Conservation (phyloP, 345 rosid genomes). For the Gossypium sturtianum region DNA sequence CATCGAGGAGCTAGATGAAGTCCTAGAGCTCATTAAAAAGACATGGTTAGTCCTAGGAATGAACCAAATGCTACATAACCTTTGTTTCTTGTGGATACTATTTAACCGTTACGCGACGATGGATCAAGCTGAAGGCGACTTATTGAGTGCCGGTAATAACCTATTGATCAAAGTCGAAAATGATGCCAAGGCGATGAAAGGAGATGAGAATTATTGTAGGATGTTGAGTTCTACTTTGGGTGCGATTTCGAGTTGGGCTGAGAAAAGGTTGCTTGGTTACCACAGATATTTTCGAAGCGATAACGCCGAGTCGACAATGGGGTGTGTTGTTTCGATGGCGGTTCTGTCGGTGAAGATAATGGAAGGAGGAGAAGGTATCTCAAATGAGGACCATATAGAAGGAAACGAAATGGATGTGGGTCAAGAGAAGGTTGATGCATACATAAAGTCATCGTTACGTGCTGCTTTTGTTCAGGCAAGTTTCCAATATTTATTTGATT, state of each 20-base stretch:
- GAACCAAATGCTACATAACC: slow-evolving; percentile 66
- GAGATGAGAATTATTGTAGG: slow-evolving; percentile 49
- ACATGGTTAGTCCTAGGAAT: slow-evolving; percentile 87
- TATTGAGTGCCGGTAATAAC: slow-evolving; percentile 68
- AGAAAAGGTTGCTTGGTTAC: slow-evolving; percentile 72
- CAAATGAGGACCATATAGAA: slow-evolving; percentile 57
- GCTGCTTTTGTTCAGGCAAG: slow-evolving; percentile 81
- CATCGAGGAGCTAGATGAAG: slow-evolving; percentile 85
- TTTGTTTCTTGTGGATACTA: slow-evolving; percentile 83
- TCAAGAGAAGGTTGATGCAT: slow-evolving; percentile 59
- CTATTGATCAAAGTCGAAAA: slow-evolving; percentile 63
- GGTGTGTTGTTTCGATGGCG: slow-evolving; percentile 58
- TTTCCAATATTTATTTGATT: slow-evolving; percentile 9
- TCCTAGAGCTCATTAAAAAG: slow-evolving; percentile 81
- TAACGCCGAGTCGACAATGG: slow-evolving; percentile 57
- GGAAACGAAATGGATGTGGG: slow-evolving; percentile 50
- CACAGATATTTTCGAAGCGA: slow-evolving; percentile 65
- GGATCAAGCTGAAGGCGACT: slow-evolving; percentile 71
- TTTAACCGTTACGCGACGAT: slow-evolving; percentile 69
- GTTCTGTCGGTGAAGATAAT: slow-evolving; percentile 60
- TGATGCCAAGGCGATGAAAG: slow-evolving; percentile 58
- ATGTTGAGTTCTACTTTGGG: slow-evolving; percentile 52
- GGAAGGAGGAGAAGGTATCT: slow-evolving; percentile 40
- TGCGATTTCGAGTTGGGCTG: slow-evolving; percentile 70
- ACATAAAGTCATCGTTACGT: slow-evolving; percentile 70